phyloP scores from a whole-genome alignment of 352 stramenopile genomes.

The Phytophthora citrophthora region DNA sequence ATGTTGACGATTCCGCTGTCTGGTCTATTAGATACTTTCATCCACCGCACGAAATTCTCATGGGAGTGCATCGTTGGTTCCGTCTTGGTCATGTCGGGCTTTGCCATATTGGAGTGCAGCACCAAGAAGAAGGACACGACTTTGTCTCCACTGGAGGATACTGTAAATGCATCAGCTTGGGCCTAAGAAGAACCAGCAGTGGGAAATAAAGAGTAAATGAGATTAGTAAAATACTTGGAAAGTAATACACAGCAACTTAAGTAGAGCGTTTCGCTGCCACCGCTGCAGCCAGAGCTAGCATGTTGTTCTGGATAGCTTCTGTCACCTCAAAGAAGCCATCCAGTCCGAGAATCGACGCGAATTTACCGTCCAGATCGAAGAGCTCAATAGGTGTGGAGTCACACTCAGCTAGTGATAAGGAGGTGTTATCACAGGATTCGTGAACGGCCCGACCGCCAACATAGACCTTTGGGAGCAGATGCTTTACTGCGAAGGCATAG shows the following conservation, averaged over 20 bases:
- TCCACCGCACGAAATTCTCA: conserved; percentile 57
- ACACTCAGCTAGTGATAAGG: conserved; percentile 30
- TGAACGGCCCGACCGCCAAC: conserved; percentile 21
- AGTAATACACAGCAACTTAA: conserved; percentile 23
- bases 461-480: conserved; percentile 31
- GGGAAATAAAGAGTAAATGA: not conserved
- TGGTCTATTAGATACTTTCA: conserved; percentile 46
- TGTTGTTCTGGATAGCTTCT: conserved; percentile 41
- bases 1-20: conserved; percentile 69
- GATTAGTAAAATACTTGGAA: conserved; percentile 15
- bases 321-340: conserved; percentile 46
- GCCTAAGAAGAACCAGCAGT: conserved; percentile 5
- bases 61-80: conserved; percentile 56
- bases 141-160: not conserved
- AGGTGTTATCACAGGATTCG: conserved; percentile 4
- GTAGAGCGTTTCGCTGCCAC: not conserved
- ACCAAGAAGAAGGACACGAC: conserved; percentile 13
- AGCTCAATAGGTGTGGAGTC: conserved; percentile 35
- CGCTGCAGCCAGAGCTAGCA: conserved; percentile 14
- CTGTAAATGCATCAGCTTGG: conserved; percentile 20
- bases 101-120: conserved; percentile 50
- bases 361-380: conserved; percentile 35
- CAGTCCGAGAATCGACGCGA: conserved; percentile 32
- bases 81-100: conserved; percentile 57
- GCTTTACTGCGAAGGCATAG: conserved; percentile 32